Percentiles rank a stretch among this genome's conserved stretches.
Conservation (phyloP, 2,329 filamentous ascomycete species). For the Paraphoma sp. region DNA sequence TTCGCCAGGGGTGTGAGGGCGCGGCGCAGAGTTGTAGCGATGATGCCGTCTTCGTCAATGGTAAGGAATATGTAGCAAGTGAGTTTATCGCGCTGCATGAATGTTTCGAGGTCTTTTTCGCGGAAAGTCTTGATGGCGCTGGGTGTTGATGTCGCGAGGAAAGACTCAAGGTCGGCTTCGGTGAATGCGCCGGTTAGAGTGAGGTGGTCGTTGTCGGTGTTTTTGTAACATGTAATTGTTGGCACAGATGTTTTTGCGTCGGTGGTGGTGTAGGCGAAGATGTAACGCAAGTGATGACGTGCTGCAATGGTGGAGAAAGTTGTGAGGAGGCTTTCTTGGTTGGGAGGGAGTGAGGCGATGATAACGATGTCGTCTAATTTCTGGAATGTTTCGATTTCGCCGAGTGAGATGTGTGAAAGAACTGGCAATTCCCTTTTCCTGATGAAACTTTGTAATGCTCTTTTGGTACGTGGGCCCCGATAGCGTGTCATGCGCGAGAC, state of each 20-base stretch:
- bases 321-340: slow-evolving; percentile 5
- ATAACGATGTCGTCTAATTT: slow-evolving; percentile 22
- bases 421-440: slow-evolving; percentile 17
- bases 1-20: slow-evolving; percentile 25
- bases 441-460: slow-evolving; percentile 19
- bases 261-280: slow-evolving; percentile 22
- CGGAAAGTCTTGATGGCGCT: slow-evolving; percentile 12
- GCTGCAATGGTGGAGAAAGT: slow-evolving; percentile 13
- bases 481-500: slow-evolving; percentile 15
- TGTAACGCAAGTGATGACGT: slow-evolving; percentile 13
- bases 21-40: slow-evolving; percentile 8
- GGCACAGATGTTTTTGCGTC: slow-evolving; percentile 20
- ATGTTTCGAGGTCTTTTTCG: slow-evolving; percentile 24
- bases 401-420: slow-evolving; percentile 7
- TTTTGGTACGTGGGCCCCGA: slow-evolving; percentile 17
- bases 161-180: slow-evolving; percentile 1
- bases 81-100: slow-evolving; percentile 29
- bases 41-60: slow-evolving; percentile 3
- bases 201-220: slow-evolving; percentile 23
- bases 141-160: slow-evolving; percentile 1
- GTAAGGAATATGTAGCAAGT: slow-evolving; percentile 26
- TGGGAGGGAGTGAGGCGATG: slow-evolving; percentile 18
- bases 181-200: slow-evolving; percentile 19
- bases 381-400: slow-evolving; percentile 12
- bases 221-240: slow-evolving; percentile 26